Evolutionary conservation across 805 yeast species (phyloP), one percentile per base, ranked within the genome.

Genomic region (Suhomyces canberraensis): DNA sequence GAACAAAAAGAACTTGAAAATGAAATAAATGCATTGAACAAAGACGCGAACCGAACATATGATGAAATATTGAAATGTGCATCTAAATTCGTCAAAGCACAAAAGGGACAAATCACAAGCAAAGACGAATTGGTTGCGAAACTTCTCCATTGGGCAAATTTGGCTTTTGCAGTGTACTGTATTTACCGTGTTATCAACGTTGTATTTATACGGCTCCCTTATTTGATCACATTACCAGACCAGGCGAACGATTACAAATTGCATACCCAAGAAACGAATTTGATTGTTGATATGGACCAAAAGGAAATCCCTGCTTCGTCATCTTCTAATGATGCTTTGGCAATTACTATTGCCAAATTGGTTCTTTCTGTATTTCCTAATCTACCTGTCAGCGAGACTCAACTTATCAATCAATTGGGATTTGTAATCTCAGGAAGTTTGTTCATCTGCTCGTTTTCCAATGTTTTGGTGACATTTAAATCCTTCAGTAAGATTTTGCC

Each of bases 371-470:
- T 58, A 3, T 45, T 58, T 29, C 45, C 52, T 17, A 42, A 25
- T 31, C 22, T 55, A 8, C 59, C 67, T 1, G 41, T 57, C 2
- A 58, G 71, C 9, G 69, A 63, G 43, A 60, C 66, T 2, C 69
- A 61, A 42, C 52, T 73, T 41, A 61, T 70, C 17, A 68, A 67
- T 38, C 73, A 67, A 46, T 57, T 75, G 26, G 64, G 76, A 30
- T 69, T 82, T 40, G 44, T 77, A 2, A 51, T 82, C 11, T 77
- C 86, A 1, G 77, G 81, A 8, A 68, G 73, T 11, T 62, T 83
- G 35, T 82, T 83, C 47, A 50, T 76, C 1, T 72, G 83, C 40
- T 79, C 87, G 1, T 71, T 83, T 47, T 78, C 83, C 17, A 81
- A 81, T 37, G 89, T 83, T 1, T 55, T 72, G 32, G 60, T 71